A percentile compares a stretch with the other conserved stretches of the same genome.
Evolutionary conservation across 2,329 filamentous ascomycete genomes (phyloP).

Genomic region (Aspergillus sp.): DNA sequence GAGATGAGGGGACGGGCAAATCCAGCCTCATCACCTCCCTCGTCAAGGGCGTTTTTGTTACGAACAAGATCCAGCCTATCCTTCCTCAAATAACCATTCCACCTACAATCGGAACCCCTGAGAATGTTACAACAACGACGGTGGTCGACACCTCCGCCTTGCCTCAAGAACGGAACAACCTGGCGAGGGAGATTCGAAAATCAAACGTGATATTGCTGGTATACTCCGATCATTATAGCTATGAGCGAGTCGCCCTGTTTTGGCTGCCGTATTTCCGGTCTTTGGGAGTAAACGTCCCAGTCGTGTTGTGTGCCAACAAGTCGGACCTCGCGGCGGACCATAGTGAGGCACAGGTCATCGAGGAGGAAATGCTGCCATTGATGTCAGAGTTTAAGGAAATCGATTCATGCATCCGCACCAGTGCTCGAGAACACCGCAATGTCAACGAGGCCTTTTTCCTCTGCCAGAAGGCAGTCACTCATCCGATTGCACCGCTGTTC

Average conservation of each 20-base stretch:
- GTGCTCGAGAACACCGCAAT: constrained; percentile 85
- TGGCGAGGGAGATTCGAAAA: constrained; percentile 92
- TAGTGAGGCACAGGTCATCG: constrained; percentile 76
- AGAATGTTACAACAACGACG: constrained; percentile 87
- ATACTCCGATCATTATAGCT: constrained; percentile 98
- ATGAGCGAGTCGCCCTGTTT: constrained; percentile 92
- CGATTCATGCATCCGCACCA: constrained; percentile 93
- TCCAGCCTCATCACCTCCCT: constrained; percentile 90
- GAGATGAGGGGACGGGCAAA: constrained; percentile 93
- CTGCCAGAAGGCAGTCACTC: constrained; percentile 95
- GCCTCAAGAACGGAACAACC: constrained; percentile 82
- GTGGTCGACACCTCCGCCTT: constrained; percentile 96
- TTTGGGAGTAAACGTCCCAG: constrained; percentile 95
- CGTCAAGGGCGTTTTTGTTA: constrained; percentile 95
- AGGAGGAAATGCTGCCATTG: constrained; percentile 96
- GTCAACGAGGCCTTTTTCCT: constrained; percentile 97
- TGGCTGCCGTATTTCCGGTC: constrained; percentile 99
- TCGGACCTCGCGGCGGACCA: constrained; percentile 76
- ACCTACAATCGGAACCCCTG: constrained; percentile 84
- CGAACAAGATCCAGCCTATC: constrained; percentile 89
- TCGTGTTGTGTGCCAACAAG: constrained; percentile 96
- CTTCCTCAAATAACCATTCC: constrained; percentile 94
- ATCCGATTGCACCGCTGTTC: constrained; percentile 92
- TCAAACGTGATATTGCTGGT: constrained; percentile 95
- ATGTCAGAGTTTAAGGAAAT: constrained; percentile 99